Base-by-base conservation (phyloP, 2,329 filamentous ascomycete genomes). In the Pyricularia sp. region DNA sequence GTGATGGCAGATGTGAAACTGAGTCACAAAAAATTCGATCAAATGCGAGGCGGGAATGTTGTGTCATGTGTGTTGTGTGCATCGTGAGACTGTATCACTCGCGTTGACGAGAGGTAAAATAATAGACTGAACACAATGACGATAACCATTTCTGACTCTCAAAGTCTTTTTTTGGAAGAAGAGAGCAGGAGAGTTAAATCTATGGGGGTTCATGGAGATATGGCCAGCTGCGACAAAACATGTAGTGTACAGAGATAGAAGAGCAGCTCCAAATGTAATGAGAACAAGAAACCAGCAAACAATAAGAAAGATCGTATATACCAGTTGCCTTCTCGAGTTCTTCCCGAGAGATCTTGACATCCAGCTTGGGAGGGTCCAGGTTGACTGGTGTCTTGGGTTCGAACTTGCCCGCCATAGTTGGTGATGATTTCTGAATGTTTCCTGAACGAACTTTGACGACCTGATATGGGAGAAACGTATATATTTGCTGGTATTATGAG, bases 251-350 rank as follows among this genome's bases (percentile, higher is more conserved):
- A 49, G 2, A n/a, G 5, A n/a, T 8, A n/a, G 16, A n/a, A 49
- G 19, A n/a, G 19, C 19, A 49, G 19, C 16, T 8, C 19, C 40
- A 5, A 49, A 49, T 19, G 5, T 49, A 19, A 1, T 19, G 40
- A 8, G 19, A 19, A 49, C n/a, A n/a, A n/a, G 40, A 49, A 49
- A 6, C 19, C 40, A 49, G 16, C 6, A 49, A 49, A 19, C 4
- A 19, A n/a, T n/a, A n/a, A 62, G 16, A 30, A 8, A 63, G 6
- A 63, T 55, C n/a, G 26, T 31, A 75, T 86, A 72, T 81, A 96
- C 94, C 94, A 74, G 94, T 86, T 70, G 91, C 91, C 74, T 89
- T 88, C 53, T 88, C 82, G 67, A 99, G 82, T 71, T 93, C 87
- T 66, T 94, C 90, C 1, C 82, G 72, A n/a, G 87, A 87, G 71